Percentiles rank a stretch among this genome's conserved stretches.
Evolutionary conservation across 1,139 yeast genomes (phyloP).

Genomic region (Hemisphaericaspora xylofermentans): DNA sequence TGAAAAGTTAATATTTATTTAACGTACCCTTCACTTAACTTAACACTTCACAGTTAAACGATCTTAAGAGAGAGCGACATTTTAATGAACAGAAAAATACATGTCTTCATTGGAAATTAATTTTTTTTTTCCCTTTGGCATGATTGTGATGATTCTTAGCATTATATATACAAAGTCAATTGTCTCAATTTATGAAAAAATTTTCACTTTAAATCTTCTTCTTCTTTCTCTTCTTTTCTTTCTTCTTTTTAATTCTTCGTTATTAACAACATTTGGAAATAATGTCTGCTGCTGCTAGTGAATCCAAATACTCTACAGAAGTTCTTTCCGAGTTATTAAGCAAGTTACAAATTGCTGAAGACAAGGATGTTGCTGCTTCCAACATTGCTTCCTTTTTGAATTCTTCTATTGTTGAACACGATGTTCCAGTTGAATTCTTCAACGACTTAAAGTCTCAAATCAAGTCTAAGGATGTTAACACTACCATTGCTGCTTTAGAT

Average conservation of each 20-base stretch:
- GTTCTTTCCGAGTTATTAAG: slow-evolving; percentile 92
- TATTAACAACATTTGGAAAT: slow-evolving; percentile 30
- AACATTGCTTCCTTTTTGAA: slow-evolving; percentile 92
- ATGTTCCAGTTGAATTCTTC: slow-evolving; percentile 91
- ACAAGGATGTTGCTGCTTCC: slow-evolving; percentile 82
- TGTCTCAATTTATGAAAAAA: not conserved
- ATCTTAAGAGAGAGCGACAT: no score
- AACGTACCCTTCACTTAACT: no score
- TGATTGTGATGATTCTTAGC: not conserved
- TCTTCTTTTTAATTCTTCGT: slow-evolving; percentile 11
- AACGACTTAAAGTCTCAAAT: slow-evolving; percentile 72
- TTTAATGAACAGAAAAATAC: no score
- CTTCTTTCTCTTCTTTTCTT: slow-evolving; percentile 6
- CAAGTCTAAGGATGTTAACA: slow-evolving; percentile 65
- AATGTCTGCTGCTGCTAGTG: slow-evolving; percentile 60
- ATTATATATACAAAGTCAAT: not conserved
- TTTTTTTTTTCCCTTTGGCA: slow-evolving; percentile 1
- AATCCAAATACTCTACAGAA: slow-evolving; percentile 66
- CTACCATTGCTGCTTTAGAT: slow-evolving; percentile 74
- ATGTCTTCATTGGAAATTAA: slow-evolving; percentile 1
- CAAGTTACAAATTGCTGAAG: slow-evolving; percentile 91
- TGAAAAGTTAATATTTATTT: not conserved
- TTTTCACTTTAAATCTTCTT: slow-evolving; percentile 5
- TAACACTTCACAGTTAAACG: no score
- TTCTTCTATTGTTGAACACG: slow-evolving; percentile 97